Percentiles rank a stretch among this genome's conserved stretches.
Evolutionary conservation across 1,284 basidiomycete species (phyloP).

Genomic region (Cryptococcus depauperatus): DNA sequence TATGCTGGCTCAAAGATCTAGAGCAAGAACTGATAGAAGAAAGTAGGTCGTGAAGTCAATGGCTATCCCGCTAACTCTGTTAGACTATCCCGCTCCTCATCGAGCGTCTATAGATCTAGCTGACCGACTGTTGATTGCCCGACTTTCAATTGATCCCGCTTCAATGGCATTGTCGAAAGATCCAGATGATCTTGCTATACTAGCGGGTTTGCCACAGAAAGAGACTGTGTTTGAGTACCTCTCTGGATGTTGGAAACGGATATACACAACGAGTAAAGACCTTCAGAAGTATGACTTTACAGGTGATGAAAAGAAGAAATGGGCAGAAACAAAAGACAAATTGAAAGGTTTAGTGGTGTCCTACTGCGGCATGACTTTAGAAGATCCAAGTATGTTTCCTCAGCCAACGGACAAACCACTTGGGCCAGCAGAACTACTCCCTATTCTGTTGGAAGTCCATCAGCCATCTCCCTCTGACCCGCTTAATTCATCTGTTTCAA

Average conservation of each 20-base stretch:
- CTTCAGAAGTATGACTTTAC: conserved; percentile 58
- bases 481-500: conserved; percentile 44
- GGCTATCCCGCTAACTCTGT: conserved; percentile 9
- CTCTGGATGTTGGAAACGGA: conserved; percentile 79
- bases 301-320: conserved; percentile 56
- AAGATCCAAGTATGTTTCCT: conserved; percentile 87
- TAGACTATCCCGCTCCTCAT: conserved; percentile 31
- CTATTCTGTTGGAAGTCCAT: conserved; percentile 58
- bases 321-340: conserved; percentile 59
- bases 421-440: conserved; percentile 68
- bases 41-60: conserved; percentile 46
- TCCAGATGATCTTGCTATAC: conserved; percentile 64
- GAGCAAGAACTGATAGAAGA: conserved; percentile 65
- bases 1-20: conserved; percentile 76
- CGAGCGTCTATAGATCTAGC: conserved; percentile 26
- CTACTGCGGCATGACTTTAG: conserved; percentile 80
- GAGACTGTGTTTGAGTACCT: conserved; percentile 89
- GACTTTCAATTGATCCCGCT: conserved; percentile 72
- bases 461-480: conserved; percentile 49
- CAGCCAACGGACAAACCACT: conserved; percentile 63
- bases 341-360: conserved; percentile 73
- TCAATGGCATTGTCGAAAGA: conserved; percentile 62
- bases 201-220: conserved; percentile 66
- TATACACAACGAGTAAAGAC: conserved; percentile 55
- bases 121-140: conserved; percentile 67